Conservation (phyloP, 306 rosid species). For the Medicago ruthenica region DNA sequence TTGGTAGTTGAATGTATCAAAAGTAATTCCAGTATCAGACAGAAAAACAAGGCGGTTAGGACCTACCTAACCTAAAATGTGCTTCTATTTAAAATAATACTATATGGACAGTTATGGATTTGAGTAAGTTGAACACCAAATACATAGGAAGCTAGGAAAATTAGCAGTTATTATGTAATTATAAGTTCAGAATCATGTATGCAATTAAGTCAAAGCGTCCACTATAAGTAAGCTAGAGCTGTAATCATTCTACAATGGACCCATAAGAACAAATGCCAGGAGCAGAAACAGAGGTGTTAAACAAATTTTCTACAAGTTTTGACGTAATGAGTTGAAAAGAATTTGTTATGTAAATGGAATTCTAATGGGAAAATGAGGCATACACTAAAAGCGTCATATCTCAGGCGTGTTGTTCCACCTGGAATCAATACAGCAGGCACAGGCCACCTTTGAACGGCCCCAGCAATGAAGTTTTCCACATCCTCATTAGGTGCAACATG, state of each 20-base stretch:
- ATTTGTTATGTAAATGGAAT: constrained; percentile 8
- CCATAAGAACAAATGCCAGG: constrained; percentile 1
- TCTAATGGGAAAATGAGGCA: constrained; percentile 36
- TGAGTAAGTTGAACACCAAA: constrained; percentile 5
- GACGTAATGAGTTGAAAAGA: neutral
- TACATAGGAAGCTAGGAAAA: neutral
- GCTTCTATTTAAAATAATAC: constrained; percentile 10
- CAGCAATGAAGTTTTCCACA: constrained; percentile 61
- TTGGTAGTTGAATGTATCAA: constrained; percentile 15
- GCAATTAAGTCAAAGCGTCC: neutral
- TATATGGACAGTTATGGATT: neutral
- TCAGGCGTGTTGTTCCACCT: constrained; percentile 65
- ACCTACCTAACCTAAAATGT: constrained; percentile 7
- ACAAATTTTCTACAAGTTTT: constrained; percentile 19
- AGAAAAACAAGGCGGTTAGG: constrained; percentile 4
- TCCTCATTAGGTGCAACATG: constrained; percentile 79
- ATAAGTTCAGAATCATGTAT: constrained; percentile 21
- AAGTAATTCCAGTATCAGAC: neutral
- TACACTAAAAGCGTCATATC: constrained; percentile 92
- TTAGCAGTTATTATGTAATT: constrained; percentile 28
- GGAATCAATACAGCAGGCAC: constrained; percentile 68
- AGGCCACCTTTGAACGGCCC: constrained; percentile 69
- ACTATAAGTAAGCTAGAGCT: constrained; percentile 21
- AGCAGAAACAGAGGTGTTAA: constrained; percentile 8
- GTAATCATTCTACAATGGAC: constrained; percentile 7